phyloP scores from a whole-genome alignment of 2,329 filamentous ascomycete species.

The Sphaceloma murrayae region DNA sequence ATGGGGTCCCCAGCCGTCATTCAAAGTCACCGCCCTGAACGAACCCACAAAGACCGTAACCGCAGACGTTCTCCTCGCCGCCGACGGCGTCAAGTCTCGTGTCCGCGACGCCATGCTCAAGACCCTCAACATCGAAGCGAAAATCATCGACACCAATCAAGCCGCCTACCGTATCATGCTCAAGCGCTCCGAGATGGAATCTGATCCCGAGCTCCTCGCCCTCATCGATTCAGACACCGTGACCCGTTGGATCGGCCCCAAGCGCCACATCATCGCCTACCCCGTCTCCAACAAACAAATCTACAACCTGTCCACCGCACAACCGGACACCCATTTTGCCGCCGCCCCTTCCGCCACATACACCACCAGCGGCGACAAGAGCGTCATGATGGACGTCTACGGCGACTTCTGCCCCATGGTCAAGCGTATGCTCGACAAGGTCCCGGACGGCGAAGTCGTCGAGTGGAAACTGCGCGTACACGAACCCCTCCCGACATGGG shows the following conservation, averaged over 20 bases:
- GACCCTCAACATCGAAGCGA: slow-evolving; percentile 41
- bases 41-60: slow-evolving; percentile 46
- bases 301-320: slow-evolving; percentile 57
- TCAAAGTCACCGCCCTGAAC: slow-evolving; percentile 51
- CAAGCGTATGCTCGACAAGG: slow-evolving; percentile 50
- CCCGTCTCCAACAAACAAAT: slow-evolving; percentile 58
- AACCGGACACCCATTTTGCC: slow-evolving; percentile 52
- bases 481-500: slow-evolving; percentile 53
- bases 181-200: slow-evolving; percentile 53
- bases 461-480: slow-evolving; percentile 58
- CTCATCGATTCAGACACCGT: slow-evolving; percentile 59
- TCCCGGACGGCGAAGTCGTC: slow-evolving; percentile 55
- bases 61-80: slow-evolving; percentile 38
- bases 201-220: slow-evolving; percentile 57
- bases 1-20: slow-evolving; percentile 50
- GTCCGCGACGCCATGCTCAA: slow-evolving; percentile 45
- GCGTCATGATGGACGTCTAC: slow-evolving; percentile 51
- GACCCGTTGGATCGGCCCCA: slow-evolving; percentile 66
- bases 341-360: slow-evolving; percentile 51
- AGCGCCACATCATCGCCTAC: slow-evolving; percentile 69
- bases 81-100: slow-evolving; percentile 42
- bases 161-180: slow-evolving; percentile 75
- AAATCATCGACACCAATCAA: slow-evolving; percentile 61
- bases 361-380: slow-evolving; percentile 52
- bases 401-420: slow-evolving; percentile 53